Evolutionary conservation across 345 rosid genomes (phyloP).

Genomic region (Brassica cretica): DNA sequence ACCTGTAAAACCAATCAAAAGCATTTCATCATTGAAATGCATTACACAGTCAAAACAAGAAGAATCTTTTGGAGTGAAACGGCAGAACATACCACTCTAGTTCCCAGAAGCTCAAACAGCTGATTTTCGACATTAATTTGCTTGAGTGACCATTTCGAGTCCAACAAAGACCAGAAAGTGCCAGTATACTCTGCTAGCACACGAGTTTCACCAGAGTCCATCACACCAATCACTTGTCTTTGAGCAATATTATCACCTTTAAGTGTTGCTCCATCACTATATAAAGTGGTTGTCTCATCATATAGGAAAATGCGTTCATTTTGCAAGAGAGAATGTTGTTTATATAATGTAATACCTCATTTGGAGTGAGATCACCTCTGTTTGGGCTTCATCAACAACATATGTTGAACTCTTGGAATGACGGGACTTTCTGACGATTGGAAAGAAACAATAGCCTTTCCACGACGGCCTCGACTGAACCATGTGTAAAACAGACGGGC

Average conservation of each 20-base stretch:
- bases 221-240: constrained; percentile 61
- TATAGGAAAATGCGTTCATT: background rate
- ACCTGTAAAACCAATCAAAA: constrained; percentile 52
- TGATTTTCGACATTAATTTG: constrained; percentile 39
- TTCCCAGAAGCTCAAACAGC: constrained; percentile 66
- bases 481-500: constrained; percentile 58
- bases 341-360: constrained; percentile 59
- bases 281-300: background rate
- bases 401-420: constrained; percentile 48
- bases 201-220: constrained; percentile 54
- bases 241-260: constrained; percentile 33
- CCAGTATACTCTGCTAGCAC: constrained; percentile 61
- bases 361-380: constrained; percentile 71
- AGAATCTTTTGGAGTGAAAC: background rate
- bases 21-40: constrained; percentile 21
- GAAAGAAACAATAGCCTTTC: constrained; percentile 59
- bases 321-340: background rate
- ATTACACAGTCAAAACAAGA: constrained; percentile 13
- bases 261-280: constrained; percentile 35
- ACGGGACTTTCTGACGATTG: constrained; percentile 48
- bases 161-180: constrained; percentile 67
- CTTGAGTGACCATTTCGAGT: constrained; percentile 65
- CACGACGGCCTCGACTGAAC: constrained; percentile 43
- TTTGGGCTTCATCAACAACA: constrained; percentile 54
- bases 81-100: constrained; percentile 53